phyloP scores from a whole-genome alignment of 73 alveolate species.

The Strombidium stylifer region DNA sequence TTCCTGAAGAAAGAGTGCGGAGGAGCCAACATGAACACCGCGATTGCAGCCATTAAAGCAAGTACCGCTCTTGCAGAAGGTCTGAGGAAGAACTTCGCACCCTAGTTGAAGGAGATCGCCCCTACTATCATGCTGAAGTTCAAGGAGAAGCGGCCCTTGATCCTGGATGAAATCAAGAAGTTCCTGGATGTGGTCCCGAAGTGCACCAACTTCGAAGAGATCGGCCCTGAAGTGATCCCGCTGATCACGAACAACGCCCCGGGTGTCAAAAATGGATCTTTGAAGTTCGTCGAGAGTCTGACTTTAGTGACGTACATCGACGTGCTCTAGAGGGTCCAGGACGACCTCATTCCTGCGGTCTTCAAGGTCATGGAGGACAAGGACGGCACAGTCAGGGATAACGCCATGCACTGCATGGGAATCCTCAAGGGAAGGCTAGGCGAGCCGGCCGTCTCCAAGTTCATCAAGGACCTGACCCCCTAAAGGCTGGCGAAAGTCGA shows the following conservation, averaged over 20 bases:
- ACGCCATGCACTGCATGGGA: conserved; percentile 42
- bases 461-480: conserved; percentile 37
- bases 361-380: conserved; percentile 41
- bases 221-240: not conserved
- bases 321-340: conserved; percentile 21
- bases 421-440: conserved; percentile 51
- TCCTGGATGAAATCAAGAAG: conserved; percentile 29
- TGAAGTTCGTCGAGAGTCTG: conserved; percentile 28
- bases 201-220: conserved; percentile 47
- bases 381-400: conserved; percentile 53
- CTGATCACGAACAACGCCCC: conserved; percentile 58
- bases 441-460: conserved; percentile 15
- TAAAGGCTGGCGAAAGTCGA: conserved; percentile 50
- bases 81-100: conserved; percentile 27
- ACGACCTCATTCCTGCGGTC: conserved; percentile 18
- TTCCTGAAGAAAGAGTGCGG: conserved; percentile 38
- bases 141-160: conserved; percentile 38
- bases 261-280: conserved; percentile 42
- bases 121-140: conserved; percentile 28
- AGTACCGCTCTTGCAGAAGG: conserved; percentile 42
- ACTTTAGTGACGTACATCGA: conserved; percentile 26
- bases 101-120: conserved; percentile 17
- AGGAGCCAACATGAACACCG: conserved; percentile 39
- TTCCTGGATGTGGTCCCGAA: conserved; percentile 26
- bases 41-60: conserved; percentile 27